phyloP scores from a whole-genome alignment of 2,329 filamentous ascomycete genomes.

The Onygenales sp. region DNA sequence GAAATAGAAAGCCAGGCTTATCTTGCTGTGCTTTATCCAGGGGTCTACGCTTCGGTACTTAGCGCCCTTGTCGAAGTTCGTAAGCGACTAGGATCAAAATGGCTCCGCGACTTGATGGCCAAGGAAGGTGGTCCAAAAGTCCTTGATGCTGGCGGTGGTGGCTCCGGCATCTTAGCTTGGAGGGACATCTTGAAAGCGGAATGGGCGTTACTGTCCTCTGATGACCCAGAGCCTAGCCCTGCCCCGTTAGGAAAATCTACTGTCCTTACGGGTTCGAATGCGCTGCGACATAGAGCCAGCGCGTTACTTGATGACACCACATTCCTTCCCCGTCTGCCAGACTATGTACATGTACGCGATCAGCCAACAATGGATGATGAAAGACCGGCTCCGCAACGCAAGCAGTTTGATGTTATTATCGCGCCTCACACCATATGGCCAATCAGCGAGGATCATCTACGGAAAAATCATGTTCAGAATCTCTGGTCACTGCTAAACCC shows the following conservation, averaged over 20 bases:
- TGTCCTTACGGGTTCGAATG: constrained; percentile 67
- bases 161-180: constrained; percentile 53
- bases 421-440: constrained; percentile 76
- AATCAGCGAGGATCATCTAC: constrained; percentile 63
- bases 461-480: constrained; percentile 73
- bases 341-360: constrained; percentile 60
- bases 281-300: constrained; percentile 65
- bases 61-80: constrained; percentile 51
- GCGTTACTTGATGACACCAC: constrained; percentile 77
- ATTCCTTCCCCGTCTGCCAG: constrained; percentile 83
- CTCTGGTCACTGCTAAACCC: constrained; percentile 80
- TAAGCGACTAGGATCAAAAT: constrained; percentile 48
- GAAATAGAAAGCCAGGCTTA: constrained; percentile 54
- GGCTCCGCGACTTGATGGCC: constrained; percentile 47
- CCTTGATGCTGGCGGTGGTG: constrained; percentile 53
- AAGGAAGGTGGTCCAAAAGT: constrained; percentile 49
- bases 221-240: constrained; percentile 29
- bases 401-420: constrained; percentile 82
- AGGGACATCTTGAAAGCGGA: constrained; percentile 68
- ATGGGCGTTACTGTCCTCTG: constrained; percentile 58
- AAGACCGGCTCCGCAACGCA: constrained; percentile 47
- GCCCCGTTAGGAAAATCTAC: constrained; percentile 63
- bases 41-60: constrained; percentile 49
- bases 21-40: constrained; percentile 51
- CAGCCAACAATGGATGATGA: constrained; percentile 51